These are phyloP conservation scores for Kwoniella dejecticola DNA, from an alignment of 768 basidiomycete species.

Conservation along the genomic window DNA sequence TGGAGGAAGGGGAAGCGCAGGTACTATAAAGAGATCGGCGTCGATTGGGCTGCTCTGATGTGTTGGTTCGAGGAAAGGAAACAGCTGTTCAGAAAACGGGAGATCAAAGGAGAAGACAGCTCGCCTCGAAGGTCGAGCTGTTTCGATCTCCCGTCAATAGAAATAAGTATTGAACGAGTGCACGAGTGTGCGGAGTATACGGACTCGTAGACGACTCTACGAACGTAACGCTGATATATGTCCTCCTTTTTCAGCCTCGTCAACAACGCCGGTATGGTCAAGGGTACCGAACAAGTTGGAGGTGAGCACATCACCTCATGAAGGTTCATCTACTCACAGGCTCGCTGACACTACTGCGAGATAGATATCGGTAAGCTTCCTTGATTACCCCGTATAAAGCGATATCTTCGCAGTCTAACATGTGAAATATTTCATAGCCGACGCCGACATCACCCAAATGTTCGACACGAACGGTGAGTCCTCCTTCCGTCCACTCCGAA, in stretches of 20 bases:
- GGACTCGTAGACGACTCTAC: too few relatives aligned
- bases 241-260: slow-evolving; percentile 55
- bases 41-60: too few relatives aligned
- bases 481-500: too few relatives aligned
- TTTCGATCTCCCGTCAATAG: too few relatives aligned
- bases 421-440: slow-evolving; percentile 60
- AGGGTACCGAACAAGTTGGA: slow-evolving; percentile 83
- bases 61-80: too few relatives aligned
- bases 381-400: not conserved
- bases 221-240: not conserved
- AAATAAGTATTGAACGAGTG: too few relatives aligned
- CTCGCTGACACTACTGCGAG: not conserved
- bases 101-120: too few relatives aligned
- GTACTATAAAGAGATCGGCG: too few relatives aligned
- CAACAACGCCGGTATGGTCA: slow-evolving; percentile 86
- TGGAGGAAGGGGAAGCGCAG: too few relatives aligned
- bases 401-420: not conserved
- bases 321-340: not conserved
- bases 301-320: slow-evolving; percentile 40
- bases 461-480: slow-evolving; percentile 63
- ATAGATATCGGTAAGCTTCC: slow-evolving; percentile 25
- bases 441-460: slow-evolving; percentile 79
- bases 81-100: too few relatives aligned
- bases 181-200: too few relatives aligned
- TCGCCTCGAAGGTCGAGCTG: too few relatives aligned